phyloP scores from a whole-genome alignment of 2,329 filamentous ascomycete species.

The Chaetomium strumarium region DNA sequence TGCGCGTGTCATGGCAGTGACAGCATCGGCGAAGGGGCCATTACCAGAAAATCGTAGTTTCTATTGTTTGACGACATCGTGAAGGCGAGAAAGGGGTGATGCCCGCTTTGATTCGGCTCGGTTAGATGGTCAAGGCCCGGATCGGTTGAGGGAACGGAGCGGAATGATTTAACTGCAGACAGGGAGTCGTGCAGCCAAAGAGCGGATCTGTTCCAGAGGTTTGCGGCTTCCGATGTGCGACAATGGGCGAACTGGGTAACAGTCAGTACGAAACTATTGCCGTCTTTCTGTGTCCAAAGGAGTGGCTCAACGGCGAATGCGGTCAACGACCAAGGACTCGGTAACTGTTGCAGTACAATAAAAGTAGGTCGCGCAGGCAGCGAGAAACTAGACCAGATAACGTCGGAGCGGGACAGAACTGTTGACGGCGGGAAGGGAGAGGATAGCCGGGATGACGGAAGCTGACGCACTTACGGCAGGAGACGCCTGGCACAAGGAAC shows the following conservation, averaged over 20 bases:
- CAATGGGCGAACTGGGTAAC: conserved; percentile 8
- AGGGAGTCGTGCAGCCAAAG: too few species aligned
- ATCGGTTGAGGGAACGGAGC: not conserved
- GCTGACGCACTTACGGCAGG: conserved; percentile 15
- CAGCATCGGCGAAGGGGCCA: conserved; percentile 21
- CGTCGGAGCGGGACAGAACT: not conserved
- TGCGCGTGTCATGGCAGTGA: not conserved
- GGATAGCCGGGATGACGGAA: conserved; percentile 1
- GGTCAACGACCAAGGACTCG: not conserved
- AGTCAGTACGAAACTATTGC: conserved; percentile 5
- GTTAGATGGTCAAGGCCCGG: not conserved
- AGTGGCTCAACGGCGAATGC: not conserved
- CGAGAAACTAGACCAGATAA: not conserved
- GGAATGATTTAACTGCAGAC: not conserved
- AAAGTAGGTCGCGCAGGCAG: not conserved
- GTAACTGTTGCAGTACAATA: not conserved
- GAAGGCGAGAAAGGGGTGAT: conserved; percentile 20
- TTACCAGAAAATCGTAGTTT: conserved; percentile 99
- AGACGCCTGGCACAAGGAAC: conserved; percentile 13
- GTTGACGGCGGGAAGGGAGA: conserved; percentile 1
- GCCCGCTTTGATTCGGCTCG: conserved; percentile 9
- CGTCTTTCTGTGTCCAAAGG: not conserved
- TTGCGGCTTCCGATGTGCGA: conserved; percentile 6
- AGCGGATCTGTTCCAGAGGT: not conserved
- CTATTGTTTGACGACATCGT: conserved; percentile 95